These are phyloP conservation scores for Corinectria fuckeliana DNA, from an alignment of 2,329 filamentous ascomycete species.

Conservation along the genomic window DNA sequence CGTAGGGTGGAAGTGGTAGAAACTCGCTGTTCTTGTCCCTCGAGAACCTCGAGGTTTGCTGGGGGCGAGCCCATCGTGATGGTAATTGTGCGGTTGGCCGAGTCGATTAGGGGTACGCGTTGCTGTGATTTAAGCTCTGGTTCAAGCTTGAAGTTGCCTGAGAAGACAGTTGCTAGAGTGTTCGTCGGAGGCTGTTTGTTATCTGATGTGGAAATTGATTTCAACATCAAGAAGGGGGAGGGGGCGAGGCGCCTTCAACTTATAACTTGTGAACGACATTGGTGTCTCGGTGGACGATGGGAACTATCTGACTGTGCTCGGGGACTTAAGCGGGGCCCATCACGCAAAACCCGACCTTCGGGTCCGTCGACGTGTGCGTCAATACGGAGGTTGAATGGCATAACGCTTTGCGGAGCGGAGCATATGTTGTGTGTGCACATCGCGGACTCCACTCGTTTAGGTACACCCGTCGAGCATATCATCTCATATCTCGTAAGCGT, in stretches of 20 bases:
- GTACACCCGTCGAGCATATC: conserved; percentile 27
- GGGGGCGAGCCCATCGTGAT: conserved; percentile 23
- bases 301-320: conserved; percentile 20
- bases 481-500: conserved; percentile 33
- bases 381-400: conserved; percentile 23
- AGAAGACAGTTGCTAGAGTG: background rate
- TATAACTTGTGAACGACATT: conserved; percentile 23
- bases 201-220: conserved; percentile 13
- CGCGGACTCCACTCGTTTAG: conserved; percentile 30
- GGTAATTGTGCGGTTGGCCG: background rate
- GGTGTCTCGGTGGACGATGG: background rate
- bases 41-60: conserved; percentile 33
- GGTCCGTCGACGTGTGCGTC: conserved; percentile 3
- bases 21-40: conserved; percentile 29
- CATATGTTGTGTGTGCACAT: conserved; percentile 22
- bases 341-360: conserved; percentile 30
- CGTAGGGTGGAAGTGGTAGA: conserved; percentile 40
- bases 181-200: conserved; percentile 13
- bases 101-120: background rate
- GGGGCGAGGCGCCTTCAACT: conserved; percentile 19
- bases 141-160: conserved; percentile 24
- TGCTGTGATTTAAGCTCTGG: conserved; percentile 23
- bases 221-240: conserved; percentile 8
- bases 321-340: conserved; percentile 27
- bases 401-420: conserved; percentile 29